A percentile compares a stretch with the other conserved stretches of the same genome.
These are phyloP conservation scores for Gnaphalium uliginosum DNA, from an alignment of 129 eudicot genomes.

Conservation along the genomic window DNA sequence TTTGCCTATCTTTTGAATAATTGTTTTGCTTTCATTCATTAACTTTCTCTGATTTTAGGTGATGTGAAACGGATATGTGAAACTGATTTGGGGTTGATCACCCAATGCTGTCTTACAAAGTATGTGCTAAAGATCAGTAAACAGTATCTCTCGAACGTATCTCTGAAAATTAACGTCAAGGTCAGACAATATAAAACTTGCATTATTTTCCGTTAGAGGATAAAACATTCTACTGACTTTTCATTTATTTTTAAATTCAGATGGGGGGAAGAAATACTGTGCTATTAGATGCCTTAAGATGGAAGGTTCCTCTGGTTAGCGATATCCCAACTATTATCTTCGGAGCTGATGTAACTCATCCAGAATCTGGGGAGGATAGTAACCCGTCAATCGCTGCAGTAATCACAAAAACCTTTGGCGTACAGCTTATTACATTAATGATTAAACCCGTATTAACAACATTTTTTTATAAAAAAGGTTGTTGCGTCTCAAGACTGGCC, in stretches of 20 bases:
- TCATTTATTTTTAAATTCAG: slow-evolving; percentile 24
- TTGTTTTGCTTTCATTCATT: not conserved
- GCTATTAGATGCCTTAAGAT: slow-evolving; percentile 71
- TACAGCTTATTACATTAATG: not conserved
- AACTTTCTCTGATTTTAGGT: slow-evolving; percentile 40
- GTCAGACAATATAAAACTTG: slow-evolving; percentile 22
- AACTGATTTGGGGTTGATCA: slow-evolving; percentile 71
- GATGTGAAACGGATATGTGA: slow-evolving; percentile 75
- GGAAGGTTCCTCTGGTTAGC: slow-evolving; percentile 75
- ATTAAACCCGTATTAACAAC: not conserved
- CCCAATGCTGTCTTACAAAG: slow-evolving; percentile 82
- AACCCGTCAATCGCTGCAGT: slow-evolving; percentile 88
- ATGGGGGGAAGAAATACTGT: slow-evolving; percentile 86
- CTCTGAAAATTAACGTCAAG: slow-evolving; percentile 75
- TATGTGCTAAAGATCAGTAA: slow-evolving; percentile 64
- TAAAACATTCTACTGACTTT: not conserved
- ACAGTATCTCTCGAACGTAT: slow-evolving; percentile 68
- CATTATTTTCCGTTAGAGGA: not conserved
- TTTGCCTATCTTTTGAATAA: not conserved
- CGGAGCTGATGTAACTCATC: slow-evolving; percentile 88
- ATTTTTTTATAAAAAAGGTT: slow-evolving; percentile 44
- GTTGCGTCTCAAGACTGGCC: slow-evolving; percentile 99
- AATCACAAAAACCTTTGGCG: slow-evolving; percentile 19
- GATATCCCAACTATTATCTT: slow-evolving; percentile 77
- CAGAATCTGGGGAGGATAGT: slow-evolving; percentile 72